Percentiles rank a stretch among this genome's conserved stretches.
phyloP scores from a whole-genome alignment of 164 flowering plant genomes.

The Annona cherimola region DNA sequence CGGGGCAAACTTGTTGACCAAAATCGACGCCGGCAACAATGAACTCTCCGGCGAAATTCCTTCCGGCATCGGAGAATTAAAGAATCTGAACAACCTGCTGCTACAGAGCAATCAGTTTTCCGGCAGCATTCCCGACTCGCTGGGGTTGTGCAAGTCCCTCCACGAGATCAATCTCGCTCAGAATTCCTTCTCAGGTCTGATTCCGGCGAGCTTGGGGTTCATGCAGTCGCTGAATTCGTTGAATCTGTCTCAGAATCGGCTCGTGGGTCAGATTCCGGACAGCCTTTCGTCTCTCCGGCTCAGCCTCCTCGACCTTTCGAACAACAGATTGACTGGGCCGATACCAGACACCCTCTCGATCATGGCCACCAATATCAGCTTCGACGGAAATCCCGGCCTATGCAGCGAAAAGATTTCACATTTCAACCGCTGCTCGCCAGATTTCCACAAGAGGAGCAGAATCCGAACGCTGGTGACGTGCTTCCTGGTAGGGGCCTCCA shows the following conservation, averaged over 20 bases:
- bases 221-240: conserved; percentile 48
- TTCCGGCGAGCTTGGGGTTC: conserved; percentile 53
- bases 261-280: conserved; percentile 58
- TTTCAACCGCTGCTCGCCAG: conserved; percentile 38
- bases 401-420: conserved; percentile 36
- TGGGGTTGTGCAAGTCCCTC: conserved; percentile 48
- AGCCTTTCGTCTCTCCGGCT: conserved; percentile 48
- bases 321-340: conserved; percentile 45
- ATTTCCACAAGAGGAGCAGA: conserved; percentile 26
- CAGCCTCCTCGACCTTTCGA: conserved; percentile 66
- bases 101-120: conserved; percentile 47
- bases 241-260: conserved; percentile 55
- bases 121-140: conserved; percentile 47
- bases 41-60: conserved; percentile 54
- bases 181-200: conserved; percentile 51
- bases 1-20: conserved; percentile 28
- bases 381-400: conserved; percentile 55
- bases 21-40: conserved; percentile 47
- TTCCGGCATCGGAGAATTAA: conserved; percentile 39
- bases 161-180: conserved; percentile 48
- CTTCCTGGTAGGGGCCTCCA: conserved; percentile 22
- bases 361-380: conserved; percentile 51
- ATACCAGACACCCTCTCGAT: conserved; percentile 49
- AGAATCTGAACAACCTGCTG: conserved; percentile 30
- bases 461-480: conserved; percentile 35